Conservation (phyloP, 768 basidiomycete genomes). For the Psilocybe cyanescens region DNA sequence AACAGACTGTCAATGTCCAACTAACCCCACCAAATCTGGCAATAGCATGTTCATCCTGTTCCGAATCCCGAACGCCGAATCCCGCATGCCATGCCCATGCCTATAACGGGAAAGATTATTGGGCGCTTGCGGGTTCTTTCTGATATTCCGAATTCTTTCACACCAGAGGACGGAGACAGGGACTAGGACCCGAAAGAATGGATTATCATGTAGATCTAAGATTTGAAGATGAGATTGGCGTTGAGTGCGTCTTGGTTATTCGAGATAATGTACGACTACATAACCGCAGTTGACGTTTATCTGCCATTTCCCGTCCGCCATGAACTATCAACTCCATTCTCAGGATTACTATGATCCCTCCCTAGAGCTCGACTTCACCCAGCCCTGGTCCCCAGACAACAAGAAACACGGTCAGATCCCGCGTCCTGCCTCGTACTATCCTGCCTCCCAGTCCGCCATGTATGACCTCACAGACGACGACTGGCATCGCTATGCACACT, state of each 20-base stretch:
- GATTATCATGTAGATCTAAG: background rate
- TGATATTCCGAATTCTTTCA: no score
- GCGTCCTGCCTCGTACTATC: conserved; percentile 18
- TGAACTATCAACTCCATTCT: background rate
- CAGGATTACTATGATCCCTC: background rate
- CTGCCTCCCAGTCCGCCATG: conserved; percentile 17
- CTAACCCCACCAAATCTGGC: no score
- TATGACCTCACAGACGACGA: conserved; percentile 31
- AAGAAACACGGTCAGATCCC: conserved; percentile 6
- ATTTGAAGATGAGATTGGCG: background rate
- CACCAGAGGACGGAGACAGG: background rate
- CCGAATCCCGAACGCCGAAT: no score
- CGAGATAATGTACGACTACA: conserved; percentile 3
- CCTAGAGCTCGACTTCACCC: background rate
- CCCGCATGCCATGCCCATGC: no score
- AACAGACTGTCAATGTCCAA: no score
- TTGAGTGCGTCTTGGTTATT: conserved; percentile 1
- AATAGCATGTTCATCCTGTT: no score
- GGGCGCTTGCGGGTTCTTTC: no score
- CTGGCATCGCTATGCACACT: conserved; percentile 16
- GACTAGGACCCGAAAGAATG: background rate
- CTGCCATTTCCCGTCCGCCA: background rate
- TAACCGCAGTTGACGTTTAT: conserved; percentile 1
- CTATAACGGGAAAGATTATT: no score
- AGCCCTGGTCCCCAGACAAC: background rate